phyloP scores from a whole-genome alignment of 1,139 yeast genomes.

The Candida gigantensis region DNA sequence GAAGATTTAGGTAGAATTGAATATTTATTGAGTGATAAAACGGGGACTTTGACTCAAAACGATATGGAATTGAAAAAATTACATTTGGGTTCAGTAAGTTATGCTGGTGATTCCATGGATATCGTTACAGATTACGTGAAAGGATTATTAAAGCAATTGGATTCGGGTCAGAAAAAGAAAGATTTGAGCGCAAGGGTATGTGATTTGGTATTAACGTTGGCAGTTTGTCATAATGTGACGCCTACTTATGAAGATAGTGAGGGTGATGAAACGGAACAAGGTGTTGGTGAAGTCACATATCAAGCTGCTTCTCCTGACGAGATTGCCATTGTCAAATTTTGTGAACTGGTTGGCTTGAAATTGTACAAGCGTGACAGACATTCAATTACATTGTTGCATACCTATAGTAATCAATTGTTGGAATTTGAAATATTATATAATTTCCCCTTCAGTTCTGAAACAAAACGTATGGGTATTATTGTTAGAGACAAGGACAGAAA shows the following conservation, averaged over 20 bases:
- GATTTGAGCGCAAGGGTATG: constrained; percentile 77
- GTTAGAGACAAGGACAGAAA: constrained; percentile 62
- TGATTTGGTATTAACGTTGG: constrained; percentile 78
- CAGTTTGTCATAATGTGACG: constrained; percentile 94
- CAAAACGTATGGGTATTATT: constrained; percentile 94
- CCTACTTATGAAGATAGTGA: constrained; percentile 27
- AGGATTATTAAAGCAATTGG: constrained; percentile 23
- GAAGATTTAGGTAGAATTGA: constrained; percentile 97
- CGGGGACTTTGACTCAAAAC: constrained; percentile 96
- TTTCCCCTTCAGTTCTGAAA: constrained; percentile 94
- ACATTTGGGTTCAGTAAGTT: constrained; percentile 89
- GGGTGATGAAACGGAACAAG: too few species aligned
- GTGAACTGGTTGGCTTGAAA: constrained; percentile 81
- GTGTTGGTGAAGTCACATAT: constrained; percentile 50
- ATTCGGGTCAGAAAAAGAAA: constrained; percentile 29
- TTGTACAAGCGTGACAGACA: constrained; percentile 80
- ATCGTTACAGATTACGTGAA: constrained; percentile 73
- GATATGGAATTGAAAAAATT: constrained; percentile 96
- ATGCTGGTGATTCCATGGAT: constrained; percentile 90
- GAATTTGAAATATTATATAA: constrained; percentile 72
- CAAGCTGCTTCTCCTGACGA: constrained; percentile 99
- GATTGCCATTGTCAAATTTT: constrained; percentile 92
- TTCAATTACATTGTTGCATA: constrained; percentile 67
- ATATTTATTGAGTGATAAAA: constrained; percentile 87
- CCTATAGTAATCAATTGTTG: constrained; percentile 52